Evolutionary conservation across 2,329 filamentous ascomycete species (phyloP).

Genomic region (Fusarium sp.): DNA sequence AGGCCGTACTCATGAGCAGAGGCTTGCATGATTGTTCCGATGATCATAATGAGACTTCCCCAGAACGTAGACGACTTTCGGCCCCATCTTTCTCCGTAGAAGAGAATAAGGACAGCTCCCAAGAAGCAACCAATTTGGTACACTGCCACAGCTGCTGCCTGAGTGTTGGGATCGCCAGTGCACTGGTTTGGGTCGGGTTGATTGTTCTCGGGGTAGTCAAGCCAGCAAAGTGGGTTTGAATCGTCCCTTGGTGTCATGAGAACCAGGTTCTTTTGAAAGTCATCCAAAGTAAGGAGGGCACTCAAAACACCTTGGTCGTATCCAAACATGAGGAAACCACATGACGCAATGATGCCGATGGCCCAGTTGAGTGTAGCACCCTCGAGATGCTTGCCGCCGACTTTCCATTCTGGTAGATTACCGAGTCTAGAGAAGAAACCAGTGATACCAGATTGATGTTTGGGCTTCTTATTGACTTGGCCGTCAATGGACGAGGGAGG

Average conservation of each 20-base stretch:
- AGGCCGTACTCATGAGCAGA: constrained; percentile 45
- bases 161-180: constrained; percentile 1
- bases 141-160: constrained; percentile 1
- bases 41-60: constrained; percentile 47
- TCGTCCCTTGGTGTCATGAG: neutral
- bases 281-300: constrained; percentile 3
- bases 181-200: neutral
- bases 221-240: constrained; percentile 2
- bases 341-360: constrained; percentile 46
- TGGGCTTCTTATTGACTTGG: constrained; percentile 3
- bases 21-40: constrained; percentile 45
- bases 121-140: constrained; percentile 24
- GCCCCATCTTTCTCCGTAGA: constrained; percentile 46
- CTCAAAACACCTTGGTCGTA: constrained; percentile 47
- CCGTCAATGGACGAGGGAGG: neutral
- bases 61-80: constrained; percentile 49
- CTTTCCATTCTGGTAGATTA: constrained; percentile 41
- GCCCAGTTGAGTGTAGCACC: constrained; percentile 41
- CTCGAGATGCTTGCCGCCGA: constrained; percentile 37
- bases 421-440: constrained; percentile 34
- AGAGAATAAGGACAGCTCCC: constrained; percentile 45
- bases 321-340: constrained; percentile 46
- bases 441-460: neutral
- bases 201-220: constrained; percentile 5
- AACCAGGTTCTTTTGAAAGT: constrained; percentile 3